These are phyloP conservation scores for Achaetomiella virescens DNA, from an alignment of 495 filamentous ascomycete genomes.

Conservation along the genomic window DNA sequence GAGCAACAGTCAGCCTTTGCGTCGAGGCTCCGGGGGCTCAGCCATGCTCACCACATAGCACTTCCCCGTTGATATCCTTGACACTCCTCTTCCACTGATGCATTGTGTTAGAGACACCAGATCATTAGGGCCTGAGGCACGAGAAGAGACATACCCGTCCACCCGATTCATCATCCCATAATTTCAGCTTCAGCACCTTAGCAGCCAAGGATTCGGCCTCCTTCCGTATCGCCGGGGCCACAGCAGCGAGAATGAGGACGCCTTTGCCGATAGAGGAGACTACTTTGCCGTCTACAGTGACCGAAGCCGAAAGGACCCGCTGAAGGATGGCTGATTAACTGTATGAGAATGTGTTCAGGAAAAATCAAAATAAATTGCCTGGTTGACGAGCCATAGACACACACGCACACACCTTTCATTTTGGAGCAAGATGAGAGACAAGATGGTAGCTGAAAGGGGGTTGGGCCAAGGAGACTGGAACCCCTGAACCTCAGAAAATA, in stretches of 20 bases:
- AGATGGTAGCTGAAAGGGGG: too few species aligned
- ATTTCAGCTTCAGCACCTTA: slow-evolving; percentile 80
- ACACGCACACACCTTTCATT: slow-evolving; percentile 31
- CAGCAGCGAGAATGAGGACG: slow-evolving; percentile 83
- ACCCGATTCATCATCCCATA: slow-evolving; percentile 79
- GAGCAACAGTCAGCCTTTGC: neutral
- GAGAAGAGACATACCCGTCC: slow-evolving; percentile 40
- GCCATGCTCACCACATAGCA: slow-evolving; percentile 70
- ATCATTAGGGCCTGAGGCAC: neutral
- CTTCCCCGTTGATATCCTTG: slow-evolving; percentile 77
- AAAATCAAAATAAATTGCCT: neutral
- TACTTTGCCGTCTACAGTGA: slow-evolving; percentile 87
- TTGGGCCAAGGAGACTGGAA: too few species aligned
- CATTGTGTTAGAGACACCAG: slow-evolving; percentile 12
- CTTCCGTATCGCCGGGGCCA: slow-evolving; percentile 87
- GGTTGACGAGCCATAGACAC: neutral
- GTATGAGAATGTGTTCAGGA: neutral
- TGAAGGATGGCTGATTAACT: slow-evolving; percentile 73
- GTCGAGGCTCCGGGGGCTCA: neutral
- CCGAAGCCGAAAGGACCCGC: slow-evolving; percentile 93
- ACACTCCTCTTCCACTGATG: slow-evolving; percentile 81
- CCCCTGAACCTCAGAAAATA: too few species aligned
- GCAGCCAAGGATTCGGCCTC: slow-evolving; percentile 77
- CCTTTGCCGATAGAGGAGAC: slow-evolving; percentile 88
- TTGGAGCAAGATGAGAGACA: neutral